Evolutionary conservation across 2,329 filamentous ascomycete species (phyloP), one percentile per base, ranked within the genome.

Genomic region (Pseudocercospora fijiensis): DNA sequence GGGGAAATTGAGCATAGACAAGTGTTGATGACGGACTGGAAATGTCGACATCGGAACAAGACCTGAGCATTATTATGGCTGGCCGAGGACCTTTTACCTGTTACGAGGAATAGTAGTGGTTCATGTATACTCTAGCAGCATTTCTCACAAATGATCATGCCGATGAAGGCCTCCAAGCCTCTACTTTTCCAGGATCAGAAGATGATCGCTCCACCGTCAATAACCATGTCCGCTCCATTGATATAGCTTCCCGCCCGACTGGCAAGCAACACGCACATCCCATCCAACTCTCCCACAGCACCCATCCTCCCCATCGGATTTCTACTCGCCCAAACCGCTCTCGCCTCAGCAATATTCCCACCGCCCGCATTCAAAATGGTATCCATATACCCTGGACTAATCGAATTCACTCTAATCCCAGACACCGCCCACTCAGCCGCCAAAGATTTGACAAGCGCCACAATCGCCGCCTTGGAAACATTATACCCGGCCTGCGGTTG

Each of bases 341-440:
- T 67, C 63, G 75, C 74, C 51, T 75, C 68, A n/a, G 69, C 69
- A 30, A 78, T 69, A 27, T 69, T 72, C 1, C 76, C 76, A 1
- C 69, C 72, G 1, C 76, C 76, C 22, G 75, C 76, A 71, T 91
- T 92, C 55, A 92, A 76, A 11, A 90, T 84, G 0, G 89, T 91
- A 70, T 91, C 89, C 86, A 92, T 91, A 70, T 92, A 92, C 0
- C 90, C 90, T 0, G 90, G 90, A 43, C 83, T 86, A 51, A 93
- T 81, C 18, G 81, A 85, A 69, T 93, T 92, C 4, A 90, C 86
- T 2, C 88, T 78, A 65, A 93, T 90, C 0, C 90, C 90, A 72
- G 88, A 83, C 1, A 80, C 77, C 0, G 87, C 87, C 90, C 89
- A 92, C 75, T 93, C 90, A 0, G 87, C 88, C 0, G 89, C 90